phyloP scores from a whole-genome alignment of 768 basidiomycete genomes.

The Boletus speciosus region DNA sequence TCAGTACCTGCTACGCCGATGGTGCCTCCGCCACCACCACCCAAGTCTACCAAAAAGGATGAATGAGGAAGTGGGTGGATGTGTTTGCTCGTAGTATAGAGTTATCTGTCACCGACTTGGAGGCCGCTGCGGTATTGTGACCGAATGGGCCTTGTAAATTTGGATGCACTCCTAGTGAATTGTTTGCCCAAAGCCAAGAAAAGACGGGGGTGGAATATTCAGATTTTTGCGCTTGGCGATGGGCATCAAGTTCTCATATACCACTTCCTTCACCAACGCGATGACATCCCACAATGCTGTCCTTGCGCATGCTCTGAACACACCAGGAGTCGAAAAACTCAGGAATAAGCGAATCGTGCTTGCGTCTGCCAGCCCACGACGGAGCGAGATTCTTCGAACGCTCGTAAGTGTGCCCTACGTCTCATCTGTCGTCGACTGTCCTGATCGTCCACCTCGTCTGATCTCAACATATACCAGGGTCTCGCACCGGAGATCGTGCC shows the following conservation, averaged over 20 bases:
- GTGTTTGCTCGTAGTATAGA: neutral
- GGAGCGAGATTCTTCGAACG: slow-evolving; percentile 76
- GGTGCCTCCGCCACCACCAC: slow-evolving; percentile 23
- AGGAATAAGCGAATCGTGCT: slow-evolving; percentile 75
- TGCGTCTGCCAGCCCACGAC: slow-evolving; percentile 82
- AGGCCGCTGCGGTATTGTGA: neutral
- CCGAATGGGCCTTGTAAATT: neutral
- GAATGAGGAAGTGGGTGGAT: slow-evolving; percentile 12
- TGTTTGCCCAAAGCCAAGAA: neutral
- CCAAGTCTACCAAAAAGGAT: slow-evolving; percentile 24
- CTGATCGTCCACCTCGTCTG: neutral
- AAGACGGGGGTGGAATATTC: too few species aligned
- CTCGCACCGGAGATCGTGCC: slow-evolving; percentile 68
- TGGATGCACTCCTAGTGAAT: neutral
- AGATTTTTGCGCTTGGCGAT: neutral
- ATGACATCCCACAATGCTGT: slow-evolving; percentile 43
- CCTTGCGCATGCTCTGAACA: slow-evolving; percentile 59
- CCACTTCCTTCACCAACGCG: neutral
- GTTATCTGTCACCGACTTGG: neutral
- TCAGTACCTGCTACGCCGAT: slow-evolving; percentile 16
- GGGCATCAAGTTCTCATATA: neutral
- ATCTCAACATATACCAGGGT: slow-evolving; percentile 37
- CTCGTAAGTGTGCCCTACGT: slow-evolving; percentile 48
- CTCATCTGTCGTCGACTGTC: neutral
- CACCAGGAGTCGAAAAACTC: slow-evolving; percentile 64